These are phyloP conservation scores for Nitzschia putrida DNA, from an alignment of 108 stramenopile genomes.

Conservation along the genomic window DNA sequence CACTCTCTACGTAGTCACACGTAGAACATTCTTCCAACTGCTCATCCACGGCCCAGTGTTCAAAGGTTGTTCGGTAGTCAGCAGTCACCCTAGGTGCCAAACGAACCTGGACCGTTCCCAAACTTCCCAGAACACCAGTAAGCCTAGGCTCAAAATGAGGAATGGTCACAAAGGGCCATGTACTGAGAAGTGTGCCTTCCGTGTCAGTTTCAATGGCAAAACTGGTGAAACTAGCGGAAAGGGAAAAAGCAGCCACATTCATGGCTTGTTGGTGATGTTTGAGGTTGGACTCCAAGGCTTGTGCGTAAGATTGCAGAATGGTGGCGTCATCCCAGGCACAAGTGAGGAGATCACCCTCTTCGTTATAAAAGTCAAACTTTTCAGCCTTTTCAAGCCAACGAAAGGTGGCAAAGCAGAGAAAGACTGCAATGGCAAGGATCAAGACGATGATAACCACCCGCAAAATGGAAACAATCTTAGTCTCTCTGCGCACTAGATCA, in stretches of 20 bases:
- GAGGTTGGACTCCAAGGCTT: constrained; percentile 11
- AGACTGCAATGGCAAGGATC: neutral
- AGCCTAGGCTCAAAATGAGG: constrained; percentile 12
- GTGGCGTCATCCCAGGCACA: neutral
- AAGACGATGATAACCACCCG: constrained; percentile 5
- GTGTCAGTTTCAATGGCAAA: neutral
- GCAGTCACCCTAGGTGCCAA: constrained; percentile 1
- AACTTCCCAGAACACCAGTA: neutral
- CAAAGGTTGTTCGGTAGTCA: constrained; percentile 4
- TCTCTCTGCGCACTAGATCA: constrained; percentile 23
- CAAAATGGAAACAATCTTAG: constrained; percentile 4
- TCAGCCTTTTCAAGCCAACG: constrained; percentile 12
- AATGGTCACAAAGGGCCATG: constrained; percentile 19
- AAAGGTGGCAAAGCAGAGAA: constrained; percentile 6
- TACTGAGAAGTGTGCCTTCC: neutral
- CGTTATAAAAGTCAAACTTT: neutral
- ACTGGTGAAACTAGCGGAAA: constrained; percentile 17
- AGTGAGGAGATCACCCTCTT: neutral
- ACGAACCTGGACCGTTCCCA: neutral
- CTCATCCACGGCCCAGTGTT: constrained; percentile 5
- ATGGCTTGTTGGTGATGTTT: neutral
- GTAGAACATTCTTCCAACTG: constrained; percentile 9
- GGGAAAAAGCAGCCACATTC: constrained; percentile 3
- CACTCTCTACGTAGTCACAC: neutral
- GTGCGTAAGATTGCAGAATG: constrained; percentile 3